Evolutionary conservation across 2,329 filamentous ascomycete species (phyloP).

Genomic region (Annulohypoxylon truncatum): DNA sequence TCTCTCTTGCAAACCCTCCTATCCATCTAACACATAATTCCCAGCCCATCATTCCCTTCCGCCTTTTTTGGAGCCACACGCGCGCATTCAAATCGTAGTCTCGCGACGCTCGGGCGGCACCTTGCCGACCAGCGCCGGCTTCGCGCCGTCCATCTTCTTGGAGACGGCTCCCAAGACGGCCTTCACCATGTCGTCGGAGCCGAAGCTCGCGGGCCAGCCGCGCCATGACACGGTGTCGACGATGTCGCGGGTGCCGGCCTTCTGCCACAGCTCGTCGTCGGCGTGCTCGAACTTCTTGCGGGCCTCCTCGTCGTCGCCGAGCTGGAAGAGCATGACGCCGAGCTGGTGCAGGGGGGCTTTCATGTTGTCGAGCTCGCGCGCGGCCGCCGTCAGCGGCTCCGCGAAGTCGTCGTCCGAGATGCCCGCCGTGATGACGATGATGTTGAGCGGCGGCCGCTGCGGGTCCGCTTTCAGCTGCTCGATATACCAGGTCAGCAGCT

Average conservation of each 20-base stretch:
- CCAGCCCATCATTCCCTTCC: not conserved
- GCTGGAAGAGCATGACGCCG: slow-evolving; percentile 46
- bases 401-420: slow-evolving; percentile 41
- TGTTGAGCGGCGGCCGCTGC: slow-evolving; percentile 45
- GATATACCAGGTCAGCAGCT: slow-evolving; percentile 46
- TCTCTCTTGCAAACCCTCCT: not conserved
- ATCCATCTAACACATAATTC: not conserved
- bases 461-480: slow-evolving; percentile 46
- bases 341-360: slow-evolving; percentile 56
- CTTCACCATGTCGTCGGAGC: slow-evolving; percentile 44
- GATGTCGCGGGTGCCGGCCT: slow-evolving; percentile 41
- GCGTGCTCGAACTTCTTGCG: slow-evolving; percentile 42
- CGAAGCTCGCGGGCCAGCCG: slow-evolving; percentile 42
- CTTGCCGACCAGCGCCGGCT: slow-evolving; percentile 37
- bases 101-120: slow-evolving; percentile 39
- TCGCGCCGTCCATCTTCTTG: slow-evolving; percentile 44
- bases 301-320: slow-evolving; percentile 44
- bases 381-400: slow-evolving; percentile 33
- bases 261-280: slow-evolving; percentile 42
- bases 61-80: not conserved
- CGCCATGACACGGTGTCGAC: slow-evolving; percentile 45
- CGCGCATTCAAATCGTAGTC: slow-evolving; percentile 29
- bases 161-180: slow-evolving; percentile 40
- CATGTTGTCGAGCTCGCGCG: slow-evolving; percentile 39
- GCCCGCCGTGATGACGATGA: slow-evolving; percentile 48